Evolutionary conservation across 2,329 filamentous ascomycete genomes (phyloP).

Genomic region (Ceratocystis huliohia): DNA sequence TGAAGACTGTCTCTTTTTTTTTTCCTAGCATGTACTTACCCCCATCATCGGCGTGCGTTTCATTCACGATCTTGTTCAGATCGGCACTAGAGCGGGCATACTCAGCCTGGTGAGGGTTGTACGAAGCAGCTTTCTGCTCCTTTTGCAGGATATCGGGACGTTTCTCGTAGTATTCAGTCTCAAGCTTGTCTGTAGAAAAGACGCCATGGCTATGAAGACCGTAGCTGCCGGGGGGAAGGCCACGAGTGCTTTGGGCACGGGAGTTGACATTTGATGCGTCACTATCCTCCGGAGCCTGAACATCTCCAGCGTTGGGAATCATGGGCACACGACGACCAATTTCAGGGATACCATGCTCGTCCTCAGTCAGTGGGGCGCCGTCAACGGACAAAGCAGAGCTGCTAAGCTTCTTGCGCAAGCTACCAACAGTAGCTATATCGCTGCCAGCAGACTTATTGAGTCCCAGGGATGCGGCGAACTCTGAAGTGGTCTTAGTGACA

Average conservation of each 20-base stretch:
- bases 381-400: conserved; percentile 25
- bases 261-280: conserved; percentile 44
- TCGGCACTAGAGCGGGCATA: conserved; percentile 83
- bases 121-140: conserved; percentile 49
- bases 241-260: conserved; percentile 60
- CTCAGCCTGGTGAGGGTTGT: conserved; percentile 45
- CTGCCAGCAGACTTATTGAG: conserved; percentile 46
- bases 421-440: conserved; percentile 26
- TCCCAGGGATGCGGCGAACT: conserved; percentile 69
- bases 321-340: conserved; percentile 89
- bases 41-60: conserved; percentile 35
- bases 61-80: conserved; percentile 75
- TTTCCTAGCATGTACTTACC: conserved; percentile 8
- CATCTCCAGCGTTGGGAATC: conserved; percentile 83
- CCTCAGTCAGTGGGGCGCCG: conserved; percentile 47
- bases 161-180: conserved; percentile 85
- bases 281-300: conserved; percentile 60
- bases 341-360: conserved; percentile 81
- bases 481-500: conserved; percentile 86
- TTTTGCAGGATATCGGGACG: conserved; percentile 72
- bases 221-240: conserved; percentile 74
- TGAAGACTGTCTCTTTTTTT: background rate
- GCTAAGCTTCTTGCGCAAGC: conserved; percentile 45
- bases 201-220: conserved; percentile 81
- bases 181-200: conserved; percentile 63